Evolutionary conservation across 768 basidiomycete genomes (phyloP), one percentile per base, ranked within the genome.

Genomic region (Lactifluus hygrophoroides): DNA sequence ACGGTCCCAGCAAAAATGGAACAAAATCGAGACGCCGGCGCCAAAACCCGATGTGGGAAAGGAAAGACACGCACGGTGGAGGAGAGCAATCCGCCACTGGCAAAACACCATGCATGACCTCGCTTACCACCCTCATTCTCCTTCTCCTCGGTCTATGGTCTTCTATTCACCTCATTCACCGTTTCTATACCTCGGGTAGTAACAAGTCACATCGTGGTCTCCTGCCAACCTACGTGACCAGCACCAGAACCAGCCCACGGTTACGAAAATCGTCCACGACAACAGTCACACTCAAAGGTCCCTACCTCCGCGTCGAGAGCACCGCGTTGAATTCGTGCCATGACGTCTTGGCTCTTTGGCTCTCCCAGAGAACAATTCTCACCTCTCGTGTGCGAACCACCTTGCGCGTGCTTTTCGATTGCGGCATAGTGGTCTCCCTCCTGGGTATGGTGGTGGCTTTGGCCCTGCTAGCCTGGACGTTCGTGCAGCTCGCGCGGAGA

Each of bases 391-490:
- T 63, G 37, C 60, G 62, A 27, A 55, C 62, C 3, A 54, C 61
- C 1, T 63, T 83, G 10, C 62, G 65, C 43, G 30, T 57, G 5
- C 64, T 79, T 45, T 88, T 62, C 10, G 59, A 60, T 51, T 7
- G 11, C n/a, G 59, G 59, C 8, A 23, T 56, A 27, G 54, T 35
- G 10, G 7, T 56, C 23, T 51, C 59, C 13, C 14, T 54, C 49
- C 30, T 52, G 54, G 62, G 43, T 35, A 27, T 40, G 19, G 51
- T 10, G 56, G 35, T 56, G 34, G 62, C 37, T 4, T 65, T 51
- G 55, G 58, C 11, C 66, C 61, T 57, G 21, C 27, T 46, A 27
- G 38, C 56, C 4, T 51, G 59, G 59, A 56, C 59, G 5, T 56
- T 60, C 34, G 38, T 56, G 1, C 59, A 56, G n/a, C 60, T 47